Percentiles rank a stretch among this genome's conserved stretches.
Conservation (phyloP, 2,329 filamentous ascomycete genomes). For the Biscogniauxia mediterranea region DNA sequence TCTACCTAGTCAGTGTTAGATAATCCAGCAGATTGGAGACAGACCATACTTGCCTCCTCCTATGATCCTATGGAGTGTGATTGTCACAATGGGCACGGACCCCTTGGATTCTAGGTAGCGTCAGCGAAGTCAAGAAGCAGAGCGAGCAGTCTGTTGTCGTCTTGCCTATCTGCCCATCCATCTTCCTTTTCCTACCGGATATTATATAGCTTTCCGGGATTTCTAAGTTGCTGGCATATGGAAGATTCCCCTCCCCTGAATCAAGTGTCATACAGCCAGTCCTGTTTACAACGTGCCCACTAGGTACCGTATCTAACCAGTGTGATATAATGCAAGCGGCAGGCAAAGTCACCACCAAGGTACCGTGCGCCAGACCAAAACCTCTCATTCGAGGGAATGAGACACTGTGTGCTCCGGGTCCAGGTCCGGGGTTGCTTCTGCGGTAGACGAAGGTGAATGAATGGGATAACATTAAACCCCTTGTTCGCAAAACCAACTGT, state of each 20-base stretch:
- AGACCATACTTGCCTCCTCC: too few relatives aligned
- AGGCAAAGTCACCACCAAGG: neutral
- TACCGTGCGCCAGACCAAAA: neutral
- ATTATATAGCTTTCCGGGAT: neutral
- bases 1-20: neutral
- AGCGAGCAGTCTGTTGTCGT: neutral
- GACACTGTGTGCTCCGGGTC: neutral
- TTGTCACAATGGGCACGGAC: neutral
- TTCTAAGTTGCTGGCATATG: neutral
- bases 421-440: neutral
- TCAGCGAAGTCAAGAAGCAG: neutral
- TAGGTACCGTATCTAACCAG: too few relatives aligned
- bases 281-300: too few relatives aligned
- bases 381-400: neutral
- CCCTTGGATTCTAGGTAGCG: neutral
- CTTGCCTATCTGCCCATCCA: neutral
- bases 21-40: neutral
- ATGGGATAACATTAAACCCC: too few relatives aligned
- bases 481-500: too few relatives aligned
- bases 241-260: too few relatives aligned
- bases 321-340: neutral
- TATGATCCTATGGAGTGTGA: too few relatives aligned
- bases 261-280: too few relatives aligned
- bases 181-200: neutral
- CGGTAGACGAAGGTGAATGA: neutral